Evolutionary conservation across 2,329 filamentous ascomycete species (phyloP).

Genomic region (Ceratocystis albifundus): DNA sequence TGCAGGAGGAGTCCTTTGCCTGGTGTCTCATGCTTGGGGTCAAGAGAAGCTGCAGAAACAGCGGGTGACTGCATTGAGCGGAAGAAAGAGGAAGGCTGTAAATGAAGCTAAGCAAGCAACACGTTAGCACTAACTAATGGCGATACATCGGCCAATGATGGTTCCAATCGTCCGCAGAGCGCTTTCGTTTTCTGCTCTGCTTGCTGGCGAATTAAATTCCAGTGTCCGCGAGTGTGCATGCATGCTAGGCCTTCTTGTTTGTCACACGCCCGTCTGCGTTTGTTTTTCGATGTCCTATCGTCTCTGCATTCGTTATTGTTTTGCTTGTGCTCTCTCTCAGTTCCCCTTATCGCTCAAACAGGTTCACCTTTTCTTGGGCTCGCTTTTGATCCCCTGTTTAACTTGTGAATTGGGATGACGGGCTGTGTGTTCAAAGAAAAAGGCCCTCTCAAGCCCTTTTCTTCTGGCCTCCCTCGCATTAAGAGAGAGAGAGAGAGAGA

Average conservation of each 20-base stretch:
- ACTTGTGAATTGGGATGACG: background rate
- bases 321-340: background rate
- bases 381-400: background rate
- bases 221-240: background rate
- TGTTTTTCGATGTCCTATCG: background rate
- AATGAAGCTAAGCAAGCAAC: background rate
- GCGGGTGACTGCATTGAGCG: background rate
- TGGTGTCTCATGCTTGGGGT: background rate
- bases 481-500: background rate
- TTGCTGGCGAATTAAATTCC: too few species aligned
- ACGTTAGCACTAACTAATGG: background rate
- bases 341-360: background rate
- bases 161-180: too few species aligned
- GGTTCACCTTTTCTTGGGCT: background rate
- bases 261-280: background rate
- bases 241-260: background rate
- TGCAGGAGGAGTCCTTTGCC: background rate
- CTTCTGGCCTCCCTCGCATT: background rate
- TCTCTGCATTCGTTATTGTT: background rate
- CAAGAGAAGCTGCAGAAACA: background rate
- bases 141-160: background rate
- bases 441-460: background rate
- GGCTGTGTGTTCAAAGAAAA: too few species aligned
- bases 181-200: too few species aligned
- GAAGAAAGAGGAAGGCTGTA: background rate